Conservation (phyloP, 1,284 basidiomycete genomes). For the Rhodotorula sp. region DNA sequence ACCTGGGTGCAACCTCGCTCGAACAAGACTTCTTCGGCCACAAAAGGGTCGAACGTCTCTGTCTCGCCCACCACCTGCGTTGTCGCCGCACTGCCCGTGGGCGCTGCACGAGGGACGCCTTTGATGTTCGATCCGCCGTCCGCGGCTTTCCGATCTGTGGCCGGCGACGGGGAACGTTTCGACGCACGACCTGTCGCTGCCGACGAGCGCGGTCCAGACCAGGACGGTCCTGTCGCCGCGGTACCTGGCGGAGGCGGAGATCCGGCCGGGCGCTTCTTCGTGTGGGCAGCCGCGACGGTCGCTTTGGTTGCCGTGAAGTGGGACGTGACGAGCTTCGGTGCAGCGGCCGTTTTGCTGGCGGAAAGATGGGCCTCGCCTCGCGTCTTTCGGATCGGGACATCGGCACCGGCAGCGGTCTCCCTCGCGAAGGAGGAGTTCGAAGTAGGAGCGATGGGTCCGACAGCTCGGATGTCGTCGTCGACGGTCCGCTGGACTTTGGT, state of each 20-base stretch:
- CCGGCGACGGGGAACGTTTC: background rate
- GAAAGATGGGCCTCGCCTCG: too few species aligned
- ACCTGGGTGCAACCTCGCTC: constrained; percentile 6
- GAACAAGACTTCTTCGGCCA: background rate
- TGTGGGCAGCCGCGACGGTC: background rate
- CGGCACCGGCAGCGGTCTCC: too few species aligned
- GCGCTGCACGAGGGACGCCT: rapidly evolving
- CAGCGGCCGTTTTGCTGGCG: background rate
- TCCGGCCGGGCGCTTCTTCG: constrained; percentile 1
- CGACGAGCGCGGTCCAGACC: too few species aligned
- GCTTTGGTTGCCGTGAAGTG: constrained; percentile 2
- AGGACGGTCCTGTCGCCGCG: background rate
- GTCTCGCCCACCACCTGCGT: background rate
- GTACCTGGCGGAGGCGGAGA: background rate
- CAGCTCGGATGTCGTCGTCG: background rate
- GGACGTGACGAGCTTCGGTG: background rate
- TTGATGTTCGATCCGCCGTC: too few species aligned
- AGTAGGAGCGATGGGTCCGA: too few species aligned
- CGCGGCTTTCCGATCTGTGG: background rate
- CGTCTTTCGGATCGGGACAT: background rate
- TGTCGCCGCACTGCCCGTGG: too few species aligned
- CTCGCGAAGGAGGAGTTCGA: background rate
- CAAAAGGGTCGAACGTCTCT: background rate
- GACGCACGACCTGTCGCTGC: background rate
- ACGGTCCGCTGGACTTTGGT: background rate